Evolutionary conservation across 2,329 filamentous ascomycete genomes (phyloP).

Genomic region (Periconia sp.): DNA sequence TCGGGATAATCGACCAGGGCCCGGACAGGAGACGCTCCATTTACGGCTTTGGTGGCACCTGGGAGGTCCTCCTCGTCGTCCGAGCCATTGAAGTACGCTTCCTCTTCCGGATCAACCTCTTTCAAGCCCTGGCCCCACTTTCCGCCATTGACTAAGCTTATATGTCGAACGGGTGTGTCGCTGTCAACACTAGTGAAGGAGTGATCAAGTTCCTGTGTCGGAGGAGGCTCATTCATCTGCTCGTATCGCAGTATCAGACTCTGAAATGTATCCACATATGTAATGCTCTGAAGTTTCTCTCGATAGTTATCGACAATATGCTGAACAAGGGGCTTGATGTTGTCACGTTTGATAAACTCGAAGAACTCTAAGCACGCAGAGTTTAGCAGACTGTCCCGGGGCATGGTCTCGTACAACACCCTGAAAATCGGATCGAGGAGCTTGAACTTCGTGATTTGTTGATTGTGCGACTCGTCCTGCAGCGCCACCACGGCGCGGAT

Average conservation of each 20-base stretch:
- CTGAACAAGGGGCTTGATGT: slow-evolving; percentile 71
- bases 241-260: slow-evolving; percentile 77
- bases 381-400: slow-evolving; percentile 88
- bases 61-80: slow-evolving; percentile 70
- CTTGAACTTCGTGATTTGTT: slow-evolving; percentile 77
- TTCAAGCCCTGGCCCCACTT: slow-evolving; percentile 70
- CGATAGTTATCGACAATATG: slow-evolving; percentile 85
- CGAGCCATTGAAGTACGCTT: slow-evolving; percentile 90
- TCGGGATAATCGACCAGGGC: slow-evolving; percentile 90
- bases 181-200: slow-evolving; percentile 72
- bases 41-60: slow-evolving; percentile 46
- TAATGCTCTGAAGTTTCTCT: slow-evolving; percentile 72
- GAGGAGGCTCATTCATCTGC: slow-evolving; percentile 63
- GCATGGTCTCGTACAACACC: slow-evolving; percentile 81
- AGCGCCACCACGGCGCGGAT: slow-evolving; percentile 84
- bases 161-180: slow-evolving; percentile 43
- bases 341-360: slow-evolving; percentile 72
- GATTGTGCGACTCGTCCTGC: slow-evolving; percentile 89
- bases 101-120: slow-evolving; percentile 81
- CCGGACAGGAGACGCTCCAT: slow-evolving; percentile 64
- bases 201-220: slow-evolving; percentile 60
- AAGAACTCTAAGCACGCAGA: slow-evolving; percentile 95
- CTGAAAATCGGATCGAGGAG: slow-evolving; percentile 83
- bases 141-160: slow-evolving; percentile 57
- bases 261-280: slow-evolving; percentile 83